Evolutionary conservation across 495 filamentous ascomycete genomes (phyloP), one percentile per base, ranked within the genome.

Genomic region (Lasiosphaeris hirsuta): DNA sequence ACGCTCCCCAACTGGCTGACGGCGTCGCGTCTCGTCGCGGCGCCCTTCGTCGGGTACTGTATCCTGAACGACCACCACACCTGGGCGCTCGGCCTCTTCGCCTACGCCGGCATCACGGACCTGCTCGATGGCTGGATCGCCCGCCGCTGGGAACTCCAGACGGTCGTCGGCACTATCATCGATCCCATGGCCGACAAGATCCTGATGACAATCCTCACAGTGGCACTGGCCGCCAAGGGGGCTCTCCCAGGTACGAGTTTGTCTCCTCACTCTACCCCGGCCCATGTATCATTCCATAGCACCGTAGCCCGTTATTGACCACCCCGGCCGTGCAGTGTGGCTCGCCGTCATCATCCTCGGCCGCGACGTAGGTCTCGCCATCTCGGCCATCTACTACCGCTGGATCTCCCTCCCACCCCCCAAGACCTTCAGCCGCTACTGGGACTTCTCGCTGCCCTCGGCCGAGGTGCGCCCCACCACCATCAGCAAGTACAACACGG

Each of bases 111-210:
- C 40, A 80, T 95, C 62, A 96, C 93, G 30, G 94, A 98, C 63
- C 76, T 94, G 0, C 78, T 96, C 2, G 94, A 98, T 72, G 94
- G 94, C 39, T 96, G 84, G 75, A 91, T 98, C 56, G 94, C 94
- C 13, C 84, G 94, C 41, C 79, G 78, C 47, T 97, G 87, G 81
- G 86, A 92, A 39, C 83, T 90, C 10, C 86, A 92, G 72, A 97
- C 94, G 0, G 95, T 98, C 1, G 90, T 97, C 11, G 94, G 94
- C n/a, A 92, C 88, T 46, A 85, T 98, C 35, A 91, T 98, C 53
- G 93, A 97, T 64, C 93, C 93, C 10, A 94, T 96, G 88, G 93
- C 93, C 11, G 93, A 97, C 67, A 97, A 97, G 78, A 83, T 84
- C 10, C 77, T 97, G 58, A 97, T 98, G 94, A 96, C 92, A 3